A percentile compares a stretch with the other conserved stretches of the same genome.
phyloP scores from a whole-genome alignment of 176 grass and related monocot genomes.

The Hordeum vulgare region DNA sequence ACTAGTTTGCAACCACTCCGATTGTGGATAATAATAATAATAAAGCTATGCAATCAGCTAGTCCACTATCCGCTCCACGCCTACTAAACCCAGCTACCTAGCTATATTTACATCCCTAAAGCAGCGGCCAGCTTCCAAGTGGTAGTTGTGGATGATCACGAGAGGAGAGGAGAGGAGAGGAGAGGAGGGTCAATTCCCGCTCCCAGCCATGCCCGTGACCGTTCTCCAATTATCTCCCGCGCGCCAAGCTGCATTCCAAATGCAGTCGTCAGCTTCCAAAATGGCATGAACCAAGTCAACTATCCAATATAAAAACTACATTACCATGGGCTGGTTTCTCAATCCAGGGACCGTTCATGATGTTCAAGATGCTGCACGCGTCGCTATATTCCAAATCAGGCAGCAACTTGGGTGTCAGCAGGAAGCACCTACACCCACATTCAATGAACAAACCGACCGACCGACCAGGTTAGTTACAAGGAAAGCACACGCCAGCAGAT shows the following conservation, averaged over 20 bases:
- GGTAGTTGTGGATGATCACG: too few species aligned
- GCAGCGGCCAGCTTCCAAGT: too few species aligned
- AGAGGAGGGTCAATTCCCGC: not conserved
- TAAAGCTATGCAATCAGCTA: too few species aligned
- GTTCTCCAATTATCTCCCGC: slow-evolving; percentile 38
- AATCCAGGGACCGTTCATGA: slow-evolving; percentile 98
- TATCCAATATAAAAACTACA: not conserved
- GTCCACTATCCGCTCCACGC: too few species aligned
- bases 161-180: too few species aligned
- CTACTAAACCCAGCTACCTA: too few species aligned
- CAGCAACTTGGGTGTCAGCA: slow-evolving; percentile 87
- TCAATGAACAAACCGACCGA: not conserved
- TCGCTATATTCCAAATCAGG: slow-evolving; percentile 87
- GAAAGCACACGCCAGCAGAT: not conserved
- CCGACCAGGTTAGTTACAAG: not conserved
- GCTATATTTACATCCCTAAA: not conserved
- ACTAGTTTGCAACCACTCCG: too few species aligned
- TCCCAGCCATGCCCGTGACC: not conserved
- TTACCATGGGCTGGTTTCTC: slow-evolving; percentile 69
- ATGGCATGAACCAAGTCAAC: not conserved
- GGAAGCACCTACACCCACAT: slow-evolving; percentile 61
- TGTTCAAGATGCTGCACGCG: slow-evolving; percentile 91
- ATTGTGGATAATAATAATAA: too few species aligned
- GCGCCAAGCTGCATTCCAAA: slow-evolving; percentile 38
- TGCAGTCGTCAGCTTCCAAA: not conserved